These are phyloP conservation scores for Calonectria hawksworthii DNA, from an alignment of 2,329 filamentous ascomycete species.

Conservation along the genomic window DNA sequence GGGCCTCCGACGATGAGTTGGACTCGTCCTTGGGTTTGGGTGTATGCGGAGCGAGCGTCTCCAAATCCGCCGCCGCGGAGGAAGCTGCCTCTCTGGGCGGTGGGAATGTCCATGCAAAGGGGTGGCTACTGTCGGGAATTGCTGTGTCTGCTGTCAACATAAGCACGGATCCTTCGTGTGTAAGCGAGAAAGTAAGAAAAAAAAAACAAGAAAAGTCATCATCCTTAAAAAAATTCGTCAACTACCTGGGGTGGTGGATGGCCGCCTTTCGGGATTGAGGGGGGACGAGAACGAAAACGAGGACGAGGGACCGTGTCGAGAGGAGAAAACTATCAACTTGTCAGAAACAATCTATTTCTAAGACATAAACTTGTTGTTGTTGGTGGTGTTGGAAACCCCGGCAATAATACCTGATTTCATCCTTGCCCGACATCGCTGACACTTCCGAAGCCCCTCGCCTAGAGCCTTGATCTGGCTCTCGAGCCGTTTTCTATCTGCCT, in stretches of 20 bases:
- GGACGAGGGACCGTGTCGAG: not conserved
- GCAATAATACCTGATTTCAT: constrained; percentile 26
- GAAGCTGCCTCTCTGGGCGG: not conserved
- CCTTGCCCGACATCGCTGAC: constrained; percentile 31
- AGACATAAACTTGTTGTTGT: not conserved
- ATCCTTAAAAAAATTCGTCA: not conserved
- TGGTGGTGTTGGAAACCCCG: constrained; percentile 5
- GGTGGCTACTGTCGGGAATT: not conserved
- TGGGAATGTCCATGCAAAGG: not conserved
- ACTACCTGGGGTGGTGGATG: not conserved
- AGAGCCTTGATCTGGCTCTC: constrained; percentile 27
- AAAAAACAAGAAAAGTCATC: not conserved
- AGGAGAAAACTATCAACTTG: constrained; percentile 2
- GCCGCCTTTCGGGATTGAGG: not conserved
- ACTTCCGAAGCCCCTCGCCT: constrained; percentile 26
- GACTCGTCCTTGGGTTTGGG: not conserved
- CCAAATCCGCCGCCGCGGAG: not conserved
- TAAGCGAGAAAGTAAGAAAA: not conserved
- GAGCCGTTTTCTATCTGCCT: constrained; percentile 21
- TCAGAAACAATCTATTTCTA: constrained; percentile 12
- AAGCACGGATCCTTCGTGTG: not conserved
- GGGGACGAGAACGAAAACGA: not conserved
- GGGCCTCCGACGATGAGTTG: not conserved
- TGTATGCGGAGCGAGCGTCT: not conserved
- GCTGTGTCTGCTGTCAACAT: not conserved